Evolutionary conservation across 306 rosid species (phyloP), one percentile per base, ranked within the genome.

Genomic region (Lupinus albus): DNA sequence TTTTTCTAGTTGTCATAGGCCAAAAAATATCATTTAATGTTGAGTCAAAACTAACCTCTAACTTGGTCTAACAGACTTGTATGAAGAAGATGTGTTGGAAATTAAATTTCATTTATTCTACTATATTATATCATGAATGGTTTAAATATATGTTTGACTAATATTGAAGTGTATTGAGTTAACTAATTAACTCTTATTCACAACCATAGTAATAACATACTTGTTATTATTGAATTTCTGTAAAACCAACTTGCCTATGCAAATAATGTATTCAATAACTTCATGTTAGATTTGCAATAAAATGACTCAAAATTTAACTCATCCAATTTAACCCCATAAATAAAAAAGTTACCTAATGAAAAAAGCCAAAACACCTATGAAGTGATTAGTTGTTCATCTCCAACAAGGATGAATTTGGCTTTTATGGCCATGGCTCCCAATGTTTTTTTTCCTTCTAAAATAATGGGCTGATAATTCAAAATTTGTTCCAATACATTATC

Each of bases 401-500:
- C 61, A 63, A 77, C 66, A 20, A 44, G 67, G 48, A 51, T 36
- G 60, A 17, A 41, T 57, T 78, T 70, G 68, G 68, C 41, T n/a
- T 50, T 57, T 59, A 20, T 30, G 63, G 42, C 14, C 57, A 25
- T 52, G 4, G 16, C 15, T 61, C 21, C 17, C 60, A 10, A 38
- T 50, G 16, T 33, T 65, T 39, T 65, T 39, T 52, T n/a, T n/a
- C n/a, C n/a, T n/a, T 76, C 49, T 12, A 51, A 35, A 49, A 50
- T 55, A 18, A 70, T 28, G 62, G 30, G 12, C 54, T 61, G 41
- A 47, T 42, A 59, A 68, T 68, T 71, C 49, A 44, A 61, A 35
- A 42, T 13, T 42, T 21, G 53, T 36, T 73, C 33, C 49, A 76
- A 76, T 72, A 76, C 64, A 50, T 63, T 68, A 67, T 64, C 77